Evolutionary conservation across 78 protist genomes (phyloP), one percentile per base, ranked within the genome.

Genomic region (Dictyostelium firmibasis): DNA sequence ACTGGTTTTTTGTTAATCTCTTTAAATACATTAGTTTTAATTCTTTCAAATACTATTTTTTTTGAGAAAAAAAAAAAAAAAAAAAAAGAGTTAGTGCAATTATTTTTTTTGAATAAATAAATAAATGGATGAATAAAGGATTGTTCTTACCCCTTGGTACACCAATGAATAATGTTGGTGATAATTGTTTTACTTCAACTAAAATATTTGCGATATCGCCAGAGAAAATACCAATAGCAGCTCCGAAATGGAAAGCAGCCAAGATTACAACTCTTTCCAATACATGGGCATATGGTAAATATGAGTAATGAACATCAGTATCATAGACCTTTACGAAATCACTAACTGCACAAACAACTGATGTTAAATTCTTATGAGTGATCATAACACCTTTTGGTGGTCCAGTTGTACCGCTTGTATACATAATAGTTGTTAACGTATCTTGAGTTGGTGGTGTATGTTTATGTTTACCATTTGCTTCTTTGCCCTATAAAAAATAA

Each of bases 321-420:
- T 84, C 83, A 72, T 53, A 60, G 29, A 86, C 81, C 3, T 67
- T 81, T 33, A 77, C 44, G 20, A 91, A 53, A 29, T 33, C 44
- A 27, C 75, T 72, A 31, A 84, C 91, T 2, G 88, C 79, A 53
- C 81, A 84, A 47, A 92, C 18, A 23, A 83, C 88, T 20, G 95
- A 85, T 20, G 91, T 44, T 11, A 98, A 16, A 85, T 97, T 97
- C 31, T 91, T 27, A 84, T 97, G 98, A 27, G 98, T 96, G 11
- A 97, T 86, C 98, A 93, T 75, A 27, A 92, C 96, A 47, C 98
- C 98, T 74, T 97, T 97, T 23, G 97, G 96, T 72, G 86, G 18
- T 25, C 98, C 98, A 33, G 98, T 97, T 3, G 98, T 97, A 29
- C 98, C 98, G 0, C 98, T 93, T 2, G 99, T 98, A 97, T 98